Evolutionary conservation across 164 flowering plant genomes (phyloP).

Genomic region (Warburgia ugandensis): DNA sequence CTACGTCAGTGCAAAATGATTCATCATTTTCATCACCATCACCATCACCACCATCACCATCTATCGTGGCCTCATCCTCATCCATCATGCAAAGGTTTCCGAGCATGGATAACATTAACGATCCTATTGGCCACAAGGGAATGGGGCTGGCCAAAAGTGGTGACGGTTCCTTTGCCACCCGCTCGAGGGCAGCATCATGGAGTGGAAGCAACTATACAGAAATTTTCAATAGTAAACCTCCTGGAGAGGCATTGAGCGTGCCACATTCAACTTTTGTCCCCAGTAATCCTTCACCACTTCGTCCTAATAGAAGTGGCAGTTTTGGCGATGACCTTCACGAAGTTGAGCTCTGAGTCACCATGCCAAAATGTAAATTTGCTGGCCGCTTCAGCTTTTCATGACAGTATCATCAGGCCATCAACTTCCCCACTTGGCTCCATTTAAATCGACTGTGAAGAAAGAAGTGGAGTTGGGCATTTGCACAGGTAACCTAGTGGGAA

Average conservation of each 20-base stretch:
- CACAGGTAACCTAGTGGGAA: no score
- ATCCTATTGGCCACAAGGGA: conserved; percentile 9
- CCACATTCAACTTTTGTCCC: conserved; percentile 40
- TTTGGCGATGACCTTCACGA: conserved; percentile 64
- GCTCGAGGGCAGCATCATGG: conserved; percentile 83
- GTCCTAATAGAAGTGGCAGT: conserved; percentile 21
- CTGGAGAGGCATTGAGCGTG: conserved; percentile 34
- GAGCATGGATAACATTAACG: conserved; percentile 63
- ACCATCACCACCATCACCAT: conserved; percentile 18
- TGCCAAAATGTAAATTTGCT: no score
- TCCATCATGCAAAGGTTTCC: conserved; percentile 61
- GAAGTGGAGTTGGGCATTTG: no score
- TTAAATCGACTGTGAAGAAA: no score
- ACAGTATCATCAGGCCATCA: no score
- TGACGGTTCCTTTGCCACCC: conserved; percentile 23
- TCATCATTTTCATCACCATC: conserved; percentile 25
- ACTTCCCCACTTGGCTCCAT: no score
- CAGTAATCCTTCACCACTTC: conserved; percentile 19
- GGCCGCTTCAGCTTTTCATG: no score
- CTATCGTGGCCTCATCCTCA: no score
- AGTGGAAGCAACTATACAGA: conserved; percentile 56
- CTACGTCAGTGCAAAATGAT: conserved; percentile 25
- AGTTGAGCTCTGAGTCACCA: conserved; percentile 70
- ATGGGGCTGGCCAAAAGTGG: conserved; percentile 8
- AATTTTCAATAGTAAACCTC: conserved; percentile 26